Conservation (phyloP, 1,284 basidiomycete genomes). For the Exobasidium rhododendri region DNA sequence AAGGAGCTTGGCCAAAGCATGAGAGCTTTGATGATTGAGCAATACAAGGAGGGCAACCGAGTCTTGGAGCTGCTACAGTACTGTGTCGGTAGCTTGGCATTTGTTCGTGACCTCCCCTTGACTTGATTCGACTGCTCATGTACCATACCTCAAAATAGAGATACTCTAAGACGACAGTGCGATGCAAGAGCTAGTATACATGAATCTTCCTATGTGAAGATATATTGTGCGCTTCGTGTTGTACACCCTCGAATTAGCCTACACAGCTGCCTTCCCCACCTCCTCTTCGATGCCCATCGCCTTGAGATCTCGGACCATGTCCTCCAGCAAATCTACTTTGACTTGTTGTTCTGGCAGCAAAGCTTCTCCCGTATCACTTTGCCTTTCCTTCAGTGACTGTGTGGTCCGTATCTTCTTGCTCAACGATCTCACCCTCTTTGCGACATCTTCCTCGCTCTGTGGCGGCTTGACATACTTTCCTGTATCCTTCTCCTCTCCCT, state of each 20-base stretch:
- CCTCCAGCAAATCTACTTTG: background rate
- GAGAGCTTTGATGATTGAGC: conserved; percentile 29
- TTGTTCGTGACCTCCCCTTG: conserved; percentile 48
- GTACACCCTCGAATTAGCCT: too few species aligned
- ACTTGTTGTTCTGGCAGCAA: background rate
- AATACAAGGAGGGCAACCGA: conserved; percentile 33
- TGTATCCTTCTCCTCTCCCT: background rate
- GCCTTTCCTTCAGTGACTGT: background rate
- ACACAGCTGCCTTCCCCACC: too few species aligned
- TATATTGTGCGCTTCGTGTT: too few species aligned
- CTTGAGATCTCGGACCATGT: background rate
- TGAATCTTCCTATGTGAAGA: too few species aligned
- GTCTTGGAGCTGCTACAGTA: conserved; percentile 46
- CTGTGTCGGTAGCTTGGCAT: conserved; percentile 44
- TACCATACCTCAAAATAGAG: too few species aligned
- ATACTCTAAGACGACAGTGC: too few species aligned
- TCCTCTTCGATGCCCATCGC: background rate
- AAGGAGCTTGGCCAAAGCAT: conserved; percentile 29
- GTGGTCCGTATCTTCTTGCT: background rate
- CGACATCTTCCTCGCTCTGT: too few species aligned
- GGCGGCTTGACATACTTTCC: too few species aligned
- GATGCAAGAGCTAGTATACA: too few species aligned
- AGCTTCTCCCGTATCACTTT: background rate
- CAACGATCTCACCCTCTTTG: background rate
- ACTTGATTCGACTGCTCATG: too few species aligned